Evolutionary conservation across 2,329 filamentous ascomycete genomes (phyloP).

Genomic region (Phaeosphaeria sp.): DNA sequence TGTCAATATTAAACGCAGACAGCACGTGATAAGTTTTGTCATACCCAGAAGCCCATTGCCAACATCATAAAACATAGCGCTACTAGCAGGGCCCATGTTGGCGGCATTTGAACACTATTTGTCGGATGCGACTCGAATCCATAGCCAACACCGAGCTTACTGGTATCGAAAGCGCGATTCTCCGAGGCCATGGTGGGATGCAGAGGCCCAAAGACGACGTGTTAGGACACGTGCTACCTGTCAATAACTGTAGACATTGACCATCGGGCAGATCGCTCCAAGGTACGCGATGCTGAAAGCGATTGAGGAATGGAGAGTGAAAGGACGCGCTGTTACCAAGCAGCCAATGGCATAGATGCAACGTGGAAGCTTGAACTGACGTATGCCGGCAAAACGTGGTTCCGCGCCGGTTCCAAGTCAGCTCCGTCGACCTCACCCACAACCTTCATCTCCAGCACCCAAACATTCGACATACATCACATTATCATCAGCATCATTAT

Average conservation of each 20-base stretch:
- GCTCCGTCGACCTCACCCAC: neutral
- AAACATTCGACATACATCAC: too few species aligned
- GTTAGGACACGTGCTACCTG: constrained; percentile 23
- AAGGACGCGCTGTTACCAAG: constrained; percentile 15
- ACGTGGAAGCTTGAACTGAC: constrained; percentile 42
- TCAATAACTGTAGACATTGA: constrained; percentile 25
- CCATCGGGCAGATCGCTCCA: constrained; percentile 6
- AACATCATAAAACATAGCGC: constrained; percentile 29
- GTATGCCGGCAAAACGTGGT: constrained; percentile 13
- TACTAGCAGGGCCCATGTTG: constrained; percentile 39
- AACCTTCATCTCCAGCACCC: neutral
- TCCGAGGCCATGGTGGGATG: constrained; percentile 19
- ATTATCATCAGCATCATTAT: too few species aligned
- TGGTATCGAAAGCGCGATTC: constrained; percentile 36
- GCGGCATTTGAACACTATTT: constrained; percentile 35
- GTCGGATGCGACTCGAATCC: constrained; percentile 35
- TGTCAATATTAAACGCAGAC: constrained; percentile 5
- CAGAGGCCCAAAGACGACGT: constrained; percentile 14
- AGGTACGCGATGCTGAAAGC: neutral
- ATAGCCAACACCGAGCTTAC: constrained; percentile 28
- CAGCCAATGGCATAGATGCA: constrained; percentile 41
- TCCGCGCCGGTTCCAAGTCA: neutral
- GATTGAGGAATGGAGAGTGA: constrained; percentile 5
- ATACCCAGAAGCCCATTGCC: constrained; percentile 41
- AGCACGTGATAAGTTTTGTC: constrained; percentile 2